Evolutionary conservation across 2,329 filamentous ascomycete genomes (phyloP).

Genomic region (Aspergillus ustus): DNA sequence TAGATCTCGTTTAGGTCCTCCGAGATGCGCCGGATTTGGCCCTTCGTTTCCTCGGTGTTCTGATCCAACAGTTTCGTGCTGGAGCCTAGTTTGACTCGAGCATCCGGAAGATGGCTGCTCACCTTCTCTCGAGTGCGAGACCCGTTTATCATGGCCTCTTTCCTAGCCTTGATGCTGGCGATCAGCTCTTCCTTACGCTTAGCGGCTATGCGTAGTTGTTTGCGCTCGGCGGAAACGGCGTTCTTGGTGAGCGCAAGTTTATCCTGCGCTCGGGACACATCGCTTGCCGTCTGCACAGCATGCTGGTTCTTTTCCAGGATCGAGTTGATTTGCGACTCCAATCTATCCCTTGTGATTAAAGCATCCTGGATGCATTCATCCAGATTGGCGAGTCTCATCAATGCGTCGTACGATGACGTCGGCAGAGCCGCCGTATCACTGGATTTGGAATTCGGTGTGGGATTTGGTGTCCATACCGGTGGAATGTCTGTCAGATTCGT

Average conservation of each 20-base stretch:
- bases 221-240: conserved; percentile 66
- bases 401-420: conserved; percentile 81
- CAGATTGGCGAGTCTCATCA: conserved; percentile 86
- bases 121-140: conserved; percentile 63
- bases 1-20: conserved; percentile 81
- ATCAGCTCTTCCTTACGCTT: conserved; percentile 70
- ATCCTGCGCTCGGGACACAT: conserved; percentile 46
- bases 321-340: conserved; percentile 77
- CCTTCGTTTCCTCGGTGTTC: conserved; percentile 68
- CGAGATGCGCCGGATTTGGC: conserved; percentile 87
- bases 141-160: conserved; percentile 69
- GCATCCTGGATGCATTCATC: conserved; percentile 92
- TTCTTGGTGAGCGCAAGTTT: conserved; percentile 48
- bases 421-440: conserved; percentile 57
- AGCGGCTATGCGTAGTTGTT: conserved; percentile 65
- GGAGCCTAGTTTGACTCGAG: conserved; percentile 61
- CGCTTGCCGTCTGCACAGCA: conserved; percentile 35
- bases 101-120: conserved; percentile 65
- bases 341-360: conserved; percentile 71
- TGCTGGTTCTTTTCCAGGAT: conserved; percentile 46
- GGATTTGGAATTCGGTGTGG: conserved; percentile 34
- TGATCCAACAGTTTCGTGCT: conserved; percentile 61
- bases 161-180: conserved; percentile 67
- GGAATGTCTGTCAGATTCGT: conserved; percentile 72
- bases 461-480: conserved; percentile 38